Evolutionary conservation across 106 monocot genomes (phyloP).

Genomic region (Acorus calamus): DNA sequence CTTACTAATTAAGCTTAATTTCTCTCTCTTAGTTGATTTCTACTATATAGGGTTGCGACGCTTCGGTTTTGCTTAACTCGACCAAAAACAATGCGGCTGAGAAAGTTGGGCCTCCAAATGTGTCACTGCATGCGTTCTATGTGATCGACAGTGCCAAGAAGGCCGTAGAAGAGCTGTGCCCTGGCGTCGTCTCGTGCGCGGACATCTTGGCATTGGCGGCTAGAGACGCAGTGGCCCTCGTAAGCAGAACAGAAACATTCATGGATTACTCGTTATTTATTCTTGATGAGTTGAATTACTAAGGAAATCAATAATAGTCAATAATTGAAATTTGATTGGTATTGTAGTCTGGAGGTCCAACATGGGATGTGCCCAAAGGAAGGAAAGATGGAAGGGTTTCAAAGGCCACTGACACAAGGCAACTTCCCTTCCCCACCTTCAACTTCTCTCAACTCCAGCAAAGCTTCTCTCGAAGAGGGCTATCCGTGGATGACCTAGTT

Average conservation of each 20-base stretch:
- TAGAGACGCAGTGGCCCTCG: constrained; percentile 63
- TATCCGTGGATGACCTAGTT: too few relatives aligned
- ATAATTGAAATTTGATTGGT: background rate
- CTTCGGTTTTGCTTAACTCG: constrained; percentile 68
- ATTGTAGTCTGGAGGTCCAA: background rate
- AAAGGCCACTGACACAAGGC: too few relatives aligned
- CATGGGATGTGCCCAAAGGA: too few relatives aligned
- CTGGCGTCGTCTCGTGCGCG: constrained; percentile 86
- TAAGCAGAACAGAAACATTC: constrained; percentile 6
- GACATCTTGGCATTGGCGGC: constrained; percentile 78
- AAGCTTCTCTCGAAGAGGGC: too few relatives aligned
- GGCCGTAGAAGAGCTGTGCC: constrained; percentile 61
- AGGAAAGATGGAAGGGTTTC: too few relatives aligned
- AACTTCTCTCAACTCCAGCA: too few relatives aligned
- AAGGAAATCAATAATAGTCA: background rate
- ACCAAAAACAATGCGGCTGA: constrained; percentile 49
- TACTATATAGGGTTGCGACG: constrained; percentile 63
- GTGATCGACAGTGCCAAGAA: constrained; percentile 78
- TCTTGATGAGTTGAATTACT: background rate
- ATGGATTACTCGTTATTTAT: background rate
- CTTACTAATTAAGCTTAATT: background rate
- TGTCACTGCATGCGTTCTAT: constrained; percentile 77
- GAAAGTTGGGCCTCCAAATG: constrained; percentile 74
- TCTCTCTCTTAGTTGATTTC: background rate
- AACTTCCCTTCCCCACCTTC: too few relatives aligned